A percentile compares a stretch with the other conserved stretches of the same genome.
Conservation (phyloP, 2,329 filamentous ascomycete genomes). For the Aureobasidium lini region DNA sequence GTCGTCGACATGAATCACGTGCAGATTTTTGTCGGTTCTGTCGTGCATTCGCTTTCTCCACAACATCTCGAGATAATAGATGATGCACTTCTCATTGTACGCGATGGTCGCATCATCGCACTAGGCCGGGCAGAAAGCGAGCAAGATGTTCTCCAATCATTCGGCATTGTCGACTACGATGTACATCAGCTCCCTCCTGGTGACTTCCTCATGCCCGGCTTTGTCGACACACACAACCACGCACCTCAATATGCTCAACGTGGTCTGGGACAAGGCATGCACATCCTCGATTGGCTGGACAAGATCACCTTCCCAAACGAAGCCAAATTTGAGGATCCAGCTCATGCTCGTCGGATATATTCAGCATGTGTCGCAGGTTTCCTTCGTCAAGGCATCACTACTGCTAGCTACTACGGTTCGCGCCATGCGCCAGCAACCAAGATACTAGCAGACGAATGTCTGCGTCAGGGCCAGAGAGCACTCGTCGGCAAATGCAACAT, state of each 20-base stretch:
- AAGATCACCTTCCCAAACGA: slow-evolving; percentile 59
- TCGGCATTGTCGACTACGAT: neutral
- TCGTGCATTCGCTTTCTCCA: neutral
- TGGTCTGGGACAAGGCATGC: slow-evolving; percentile 34
- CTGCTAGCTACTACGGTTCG: slow-evolving; percentile 54
- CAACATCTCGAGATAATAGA: neutral
- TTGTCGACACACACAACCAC: slow-evolving; percentile 63
- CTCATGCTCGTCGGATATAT: slow-evolving; percentile 31
- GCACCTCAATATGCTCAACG: slow-evolving; percentile 50
- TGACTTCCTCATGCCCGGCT: slow-evolving; percentile 51
- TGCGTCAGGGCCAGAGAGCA: slow-evolving; percentile 49
- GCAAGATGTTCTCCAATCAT: neutral
- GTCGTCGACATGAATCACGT: no score
- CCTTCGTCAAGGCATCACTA: slow-evolving; percentile 55
- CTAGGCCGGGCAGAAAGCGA: neutral
- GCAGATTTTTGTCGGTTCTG: neutral
- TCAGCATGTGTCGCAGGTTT: slow-evolving; percentile 50
- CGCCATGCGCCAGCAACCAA: slow-evolving; percentile 50
- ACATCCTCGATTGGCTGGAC: slow-evolving; percentile 50
- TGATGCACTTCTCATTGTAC: neutral
- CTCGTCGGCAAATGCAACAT: slow-evolving; percentile 58
- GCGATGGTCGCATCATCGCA: neutral
- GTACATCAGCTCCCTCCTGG: neutral
- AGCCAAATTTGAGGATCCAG: slow-evolving; percentile 49
- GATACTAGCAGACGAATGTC: slow-evolving; percentile 49